Evolutionary conservation across 306 rosid genomes (phyloP), one percentile per base, ranked within the genome.

Genomic region (Gleditsia sinensis): DNA sequence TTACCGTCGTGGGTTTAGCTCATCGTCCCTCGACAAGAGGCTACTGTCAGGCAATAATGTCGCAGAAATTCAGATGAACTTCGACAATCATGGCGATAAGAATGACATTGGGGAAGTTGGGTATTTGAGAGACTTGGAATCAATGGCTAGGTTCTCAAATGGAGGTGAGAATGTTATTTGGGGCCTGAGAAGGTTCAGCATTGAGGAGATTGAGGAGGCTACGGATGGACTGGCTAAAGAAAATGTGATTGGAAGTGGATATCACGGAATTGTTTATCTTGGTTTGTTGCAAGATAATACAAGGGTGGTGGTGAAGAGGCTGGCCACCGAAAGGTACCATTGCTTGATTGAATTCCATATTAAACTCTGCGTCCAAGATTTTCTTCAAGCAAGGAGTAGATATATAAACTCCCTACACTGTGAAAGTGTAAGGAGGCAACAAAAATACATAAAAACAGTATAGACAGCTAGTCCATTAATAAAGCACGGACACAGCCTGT

Each of bases 301-400:
- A 4, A 67, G 78, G 8, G 92, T 88, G 24, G 82, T 81, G 5
- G 86, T 86, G 66, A 91, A 88, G 84, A 81, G 56, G 67, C 70
- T 91, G 3, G 69, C 61, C 13, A 67, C 58, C 53, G 40, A 70
- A 78, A 90, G 96, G 93, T 90, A 72, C 25, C 39, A 6, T 24
- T 53, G 0, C 30, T 19, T 55, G 12, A n/a, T n/a, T n/a, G n/a
- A n/a, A 23, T 5, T 75, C 39, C 9, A 32, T 33, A 6, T 3
- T 40, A 19, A 16, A 20, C 14, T 67, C n/a, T 17, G 34, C 2
- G 9, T 7, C 28, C 32, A 40, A 13, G 21, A 30, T 16, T 36
- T 28, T 59, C 43, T 42, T 34, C 25, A n/a, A 13, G 49, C 33
- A 20, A 65, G 14, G 14, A 59, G 7, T 9, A 2, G 16, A 40